Base-by-base conservation (phyloP, 306 rosid species). In the Casuarina equisetifolia region DNA sequence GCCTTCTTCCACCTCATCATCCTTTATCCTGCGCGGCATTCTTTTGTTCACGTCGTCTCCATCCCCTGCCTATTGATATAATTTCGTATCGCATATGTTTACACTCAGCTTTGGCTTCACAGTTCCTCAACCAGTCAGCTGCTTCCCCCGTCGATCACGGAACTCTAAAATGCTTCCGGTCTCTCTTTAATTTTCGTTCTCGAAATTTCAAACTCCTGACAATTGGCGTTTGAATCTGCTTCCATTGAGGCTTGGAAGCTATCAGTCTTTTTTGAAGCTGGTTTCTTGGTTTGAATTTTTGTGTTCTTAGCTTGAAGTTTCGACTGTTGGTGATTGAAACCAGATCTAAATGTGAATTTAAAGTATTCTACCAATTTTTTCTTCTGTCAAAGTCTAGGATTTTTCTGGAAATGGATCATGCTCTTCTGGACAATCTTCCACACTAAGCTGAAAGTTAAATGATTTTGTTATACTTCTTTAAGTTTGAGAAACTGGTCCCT, bases 1-100 rank as follows among this genome's bases (percentile, higher is more conserved):
- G 76, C 64, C 52, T 52, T 38, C n/a, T 8, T 55, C 82, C 82
- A 68, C 51, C 67, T 82, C 85, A 77, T 5, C 75, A 6, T 19
- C 36, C 4, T 9, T 9, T 6, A 10, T 72, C 80, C 81, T 5
- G 73, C 58, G 84, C 70, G 84, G 38, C 75, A 69, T 70, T 66
- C 4, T 8, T 45, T 35, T 19, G 68, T 53, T 13, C 51, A 48
- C 51, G 13, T 48, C 51, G 32, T 25, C 32, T 25, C 32, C 32
- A 25, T 25, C 32, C 32, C 32, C 32, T 25, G 1, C 32, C 32
- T 25, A 25, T 25, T 25, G 32, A 25, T 25, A 25, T 25, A 25
- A 25, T 25, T 25, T 25, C 32, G 32, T 25, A 1, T 25, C 32
- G 32, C 32, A 25, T 0, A 50, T 63, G 64, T 66, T 66, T n/a